Evolutionary conservation across 2,329 filamentous ascomycete genomes (phyloP).

Genomic region (Rhynchosporium agropyri): DNA sequence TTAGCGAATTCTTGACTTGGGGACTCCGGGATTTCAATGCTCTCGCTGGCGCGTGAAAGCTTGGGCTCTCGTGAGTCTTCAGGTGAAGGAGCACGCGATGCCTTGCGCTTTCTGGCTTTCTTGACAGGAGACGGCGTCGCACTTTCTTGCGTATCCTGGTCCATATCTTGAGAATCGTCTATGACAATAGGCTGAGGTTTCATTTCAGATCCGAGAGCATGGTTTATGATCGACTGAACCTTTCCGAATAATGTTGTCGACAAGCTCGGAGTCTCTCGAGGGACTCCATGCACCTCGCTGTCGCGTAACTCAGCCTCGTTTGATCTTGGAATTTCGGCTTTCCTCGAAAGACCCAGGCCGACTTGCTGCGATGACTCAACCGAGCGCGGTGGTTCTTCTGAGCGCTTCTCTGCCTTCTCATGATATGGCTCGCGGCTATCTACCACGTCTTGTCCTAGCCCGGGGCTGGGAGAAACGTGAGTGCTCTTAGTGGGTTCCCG

Average conservation of each 20-base stretch:
- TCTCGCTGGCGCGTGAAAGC: neutral
- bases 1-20: neutral
- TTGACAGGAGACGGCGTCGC: neutral
- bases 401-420: neutral
- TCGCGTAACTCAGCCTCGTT: neutral
- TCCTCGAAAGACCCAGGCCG: neutral
- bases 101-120: neutral
- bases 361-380: neutral
- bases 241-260: neutral
- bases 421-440: neutral
- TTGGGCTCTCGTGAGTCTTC: neutral
- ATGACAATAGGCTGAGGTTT: conserved; percentile 1
- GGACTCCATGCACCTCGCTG: conserved; percentile 1
- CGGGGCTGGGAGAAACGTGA: neutral
- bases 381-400: neutral
- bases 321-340: neutral
- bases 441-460: neutral
- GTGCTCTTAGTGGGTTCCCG: conserved; percentile 16
- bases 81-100: neutral
- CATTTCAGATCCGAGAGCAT: neutral
- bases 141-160: neutral
- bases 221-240: neutral
- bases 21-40: neutral
- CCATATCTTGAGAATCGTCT: conserved; percentile 2
- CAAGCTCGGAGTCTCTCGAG: neutral